phyloP scores from a whole-genome alignment of 2,329 filamentous ascomycete species.

The Fusarium falciforme region DNA sequence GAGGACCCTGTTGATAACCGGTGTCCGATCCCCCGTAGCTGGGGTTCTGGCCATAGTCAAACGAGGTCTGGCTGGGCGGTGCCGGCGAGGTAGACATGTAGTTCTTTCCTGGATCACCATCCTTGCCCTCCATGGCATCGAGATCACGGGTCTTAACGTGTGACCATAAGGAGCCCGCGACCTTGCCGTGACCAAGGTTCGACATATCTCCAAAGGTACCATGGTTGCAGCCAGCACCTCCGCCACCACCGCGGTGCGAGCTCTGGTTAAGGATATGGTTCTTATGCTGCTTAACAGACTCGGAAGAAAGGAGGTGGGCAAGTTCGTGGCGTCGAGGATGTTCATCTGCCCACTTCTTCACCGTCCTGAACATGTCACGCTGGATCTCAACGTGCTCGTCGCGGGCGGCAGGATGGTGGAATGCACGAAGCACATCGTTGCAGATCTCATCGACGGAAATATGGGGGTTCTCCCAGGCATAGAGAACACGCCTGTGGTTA shows the following conservation, averaged over 20 bases:
- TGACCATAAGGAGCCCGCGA: constrained; percentile 69
- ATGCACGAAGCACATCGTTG: constrained; percentile 82
- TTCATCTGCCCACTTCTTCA: constrained; percentile 82
- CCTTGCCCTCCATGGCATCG: constrained; percentile 63
- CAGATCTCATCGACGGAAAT: constrained; percentile 86
- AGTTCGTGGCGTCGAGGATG: constrained; percentile 75
- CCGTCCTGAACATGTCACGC: constrained; percentile 86
- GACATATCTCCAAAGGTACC: constrained; percentile 57
- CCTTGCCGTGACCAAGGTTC: constrained; percentile 66
- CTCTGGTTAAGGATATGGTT: constrained; percentile 73
- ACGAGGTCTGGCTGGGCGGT: constrained; percentile 49
- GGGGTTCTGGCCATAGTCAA: constrained; percentile 55
- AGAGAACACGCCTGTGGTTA: constrained; percentile 74
- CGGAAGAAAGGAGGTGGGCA: constrained; percentile 80
- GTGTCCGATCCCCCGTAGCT: constrained; percentile 43
- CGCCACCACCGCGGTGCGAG: constrained; percentile 46
- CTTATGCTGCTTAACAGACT: constrained; percentile 83
- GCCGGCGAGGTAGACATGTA: constrained; percentile 55
- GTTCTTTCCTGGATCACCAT: constrained; percentile 52
- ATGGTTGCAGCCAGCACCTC: constrained; percentile 52
- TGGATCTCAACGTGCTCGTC: constrained; percentile 83
- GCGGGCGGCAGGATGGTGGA: constrained; percentile 90
- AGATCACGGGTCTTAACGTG: constrained; percentile 71
- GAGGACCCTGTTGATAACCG: constrained; percentile 38
- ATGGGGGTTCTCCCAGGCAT: constrained; percentile 90